These are phyloP conservation scores for Aspergillus aculeatus DNA, from an alignment of 2,329 filamentous ascomycete species.

Conservation along the genomic window DNA sequence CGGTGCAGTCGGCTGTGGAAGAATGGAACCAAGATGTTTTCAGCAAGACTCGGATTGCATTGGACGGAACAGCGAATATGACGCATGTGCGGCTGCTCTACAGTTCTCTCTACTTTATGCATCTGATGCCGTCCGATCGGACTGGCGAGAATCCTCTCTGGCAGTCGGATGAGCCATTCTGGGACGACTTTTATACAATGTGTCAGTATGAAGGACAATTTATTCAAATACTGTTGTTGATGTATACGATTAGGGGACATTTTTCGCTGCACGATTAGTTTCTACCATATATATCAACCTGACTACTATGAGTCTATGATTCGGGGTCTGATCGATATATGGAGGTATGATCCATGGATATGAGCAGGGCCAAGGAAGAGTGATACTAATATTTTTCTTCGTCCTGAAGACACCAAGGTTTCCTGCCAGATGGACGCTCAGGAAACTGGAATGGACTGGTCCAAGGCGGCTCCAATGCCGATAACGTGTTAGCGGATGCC, in stretches of 20 bases:
- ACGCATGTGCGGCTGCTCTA: conserved; percentile 32
- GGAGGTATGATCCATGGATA: conserved; percentile 49
- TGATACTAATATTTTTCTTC: neutral
- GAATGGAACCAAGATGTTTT: conserved; percentile 61
- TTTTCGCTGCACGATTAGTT: conserved; percentile 64
- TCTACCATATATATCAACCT: conserved; percentile 66
- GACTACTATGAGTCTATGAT: conserved; percentile 64
- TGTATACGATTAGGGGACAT: conserved; percentile 52
- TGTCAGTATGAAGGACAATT: conserved; percentile 28
- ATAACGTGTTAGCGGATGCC: conserved; percentile 71
- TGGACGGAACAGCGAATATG: conserved; percentile 31
- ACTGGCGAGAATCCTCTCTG: conserved; percentile 70
- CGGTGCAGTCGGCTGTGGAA: conserved; percentile 51
- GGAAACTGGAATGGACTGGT: conserved; percentile 63
- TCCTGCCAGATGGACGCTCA: conserved; percentile 64
- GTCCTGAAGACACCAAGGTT: conserved; percentile 48
- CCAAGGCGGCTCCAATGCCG: conserved; percentile 69
- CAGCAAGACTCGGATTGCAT: conserved; percentile 43
- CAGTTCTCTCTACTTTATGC: conserved; percentile 59
- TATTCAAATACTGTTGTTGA: conserved; percentile 12
- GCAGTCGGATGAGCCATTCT: conserved; percentile 65
- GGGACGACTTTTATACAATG: conserved; percentile 66
- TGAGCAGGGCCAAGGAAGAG: neutral
- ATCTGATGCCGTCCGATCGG: conserved; percentile 66
- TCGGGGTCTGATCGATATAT: conserved; percentile 67